Base-by-base conservation (phyloP, 345 rosid genomes). In the Linum lewisii region DNA sequence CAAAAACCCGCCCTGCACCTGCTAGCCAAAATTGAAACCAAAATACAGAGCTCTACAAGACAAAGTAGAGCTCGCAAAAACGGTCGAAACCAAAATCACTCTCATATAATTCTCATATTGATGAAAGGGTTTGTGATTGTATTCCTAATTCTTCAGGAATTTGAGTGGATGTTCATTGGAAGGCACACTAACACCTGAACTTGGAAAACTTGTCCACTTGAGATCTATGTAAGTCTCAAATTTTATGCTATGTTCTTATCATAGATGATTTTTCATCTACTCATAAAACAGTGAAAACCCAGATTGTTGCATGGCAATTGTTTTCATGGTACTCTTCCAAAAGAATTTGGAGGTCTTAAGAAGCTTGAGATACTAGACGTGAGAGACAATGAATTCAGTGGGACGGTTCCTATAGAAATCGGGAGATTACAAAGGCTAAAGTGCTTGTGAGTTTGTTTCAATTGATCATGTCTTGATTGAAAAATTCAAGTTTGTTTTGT, bases 141-240 rank as follows among this genome's bases (percentile, higher is more conserved):
- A 21, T 65, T 61, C 9, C 52, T 29, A 50, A 16, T 62, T 34
- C 68, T 57, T 72, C 64, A 92, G 98, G 79, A 78, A 88, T 75
- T 66, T 88, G 63, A 84, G 66, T 61, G 78, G 77, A 24, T 82
- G 63, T 72, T 79, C 77, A 24, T 66, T 92, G 69, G 72, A 77
- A 75, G 95, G 98, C 58, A 76, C 83, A n/a, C 69, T 88, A 66
- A 74, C 87, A 3, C 84, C 91, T 1, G 97, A 79, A 73, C 78
- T 92, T 44, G 84, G 89, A 60, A 84, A 83, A 74, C 74, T 92
- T 58, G 69, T 61, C 60, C 74, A 79, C 72, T 70, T 92, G 66
- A 81, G 62, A 81, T 86, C 77, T 63, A 76, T 92, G 97, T 88
- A 83, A 86, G 86, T 8, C 49, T 52, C 45, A 61, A 19, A 34